Percentiles rank a stretch among this genome's conserved stretches.
Conservation (phyloP, 257 asterid species). For the Forsythia viridissima region DNA sequence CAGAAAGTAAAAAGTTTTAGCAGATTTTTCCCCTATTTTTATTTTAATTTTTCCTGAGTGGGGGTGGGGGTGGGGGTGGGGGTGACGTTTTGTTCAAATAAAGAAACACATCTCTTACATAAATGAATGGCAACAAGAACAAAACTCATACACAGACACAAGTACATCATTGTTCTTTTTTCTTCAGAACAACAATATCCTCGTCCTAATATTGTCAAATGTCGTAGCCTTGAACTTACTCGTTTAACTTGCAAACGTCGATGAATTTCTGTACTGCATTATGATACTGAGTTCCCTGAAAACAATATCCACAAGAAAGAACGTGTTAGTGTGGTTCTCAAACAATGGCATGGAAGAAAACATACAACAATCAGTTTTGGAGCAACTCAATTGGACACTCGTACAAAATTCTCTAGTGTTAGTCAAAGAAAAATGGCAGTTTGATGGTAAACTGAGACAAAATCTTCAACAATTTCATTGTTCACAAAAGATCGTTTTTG, state of each 20-base stretch:
- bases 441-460: too few relatives aligned
- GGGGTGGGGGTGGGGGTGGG: background rate
- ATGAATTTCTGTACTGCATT: slow-evolving; percentile 88
- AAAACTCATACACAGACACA: background rate
- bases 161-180: background rate
- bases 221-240: slow-evolving; percentile 30
- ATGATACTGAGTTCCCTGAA: slow-evolving; percentile 90
- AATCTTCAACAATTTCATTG: too few relatives aligned
- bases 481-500: too few relatives aligned
- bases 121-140: slow-evolving; percentile 2
- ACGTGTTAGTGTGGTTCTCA: slow-evolving; percentile 4
- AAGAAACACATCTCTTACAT: background rate
- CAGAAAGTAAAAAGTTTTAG: background rate
- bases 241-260: slow-evolving; percentile 80
- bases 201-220: background rate
- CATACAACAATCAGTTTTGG: background rate
- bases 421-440: too few relatives aligned
- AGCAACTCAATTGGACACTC: too few relatives aligned
- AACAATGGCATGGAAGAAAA: background rate
- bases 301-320: slow-evolving; percentile 17
- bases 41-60: background rate
- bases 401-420: too few relatives aligned
- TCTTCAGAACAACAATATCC: background rate
- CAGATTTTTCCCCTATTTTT: background rate
- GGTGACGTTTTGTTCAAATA: background rate